These are phyloP conservation scores for Mortierella hygrophila DNA, from an alignment of 192 early-diverging fungal species.

Conservation along the genomic window DNA sequence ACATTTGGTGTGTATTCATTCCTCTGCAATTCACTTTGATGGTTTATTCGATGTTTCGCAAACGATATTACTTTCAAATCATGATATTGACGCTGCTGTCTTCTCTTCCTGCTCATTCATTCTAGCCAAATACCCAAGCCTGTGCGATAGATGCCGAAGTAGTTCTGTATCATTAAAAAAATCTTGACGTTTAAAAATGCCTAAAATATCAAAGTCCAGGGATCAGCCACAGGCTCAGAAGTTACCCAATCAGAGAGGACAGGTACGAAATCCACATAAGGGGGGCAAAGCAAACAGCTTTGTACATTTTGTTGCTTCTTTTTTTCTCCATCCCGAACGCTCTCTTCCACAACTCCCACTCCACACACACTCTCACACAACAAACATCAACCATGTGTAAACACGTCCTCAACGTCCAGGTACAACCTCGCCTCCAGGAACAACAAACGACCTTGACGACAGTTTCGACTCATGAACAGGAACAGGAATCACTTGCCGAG, in stretches of 20 bases:
- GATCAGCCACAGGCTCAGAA: neutral
- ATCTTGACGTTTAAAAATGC: too few species aligned
- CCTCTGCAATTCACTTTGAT: neutral
- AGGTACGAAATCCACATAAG: neutral
- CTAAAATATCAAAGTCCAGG: neutral
- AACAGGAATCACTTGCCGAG: neutral
- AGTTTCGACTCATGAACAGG: neutral
- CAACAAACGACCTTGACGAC: too few species aligned
- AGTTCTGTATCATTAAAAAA: neutral
- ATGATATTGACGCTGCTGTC: neutral
- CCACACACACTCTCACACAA: neutral
- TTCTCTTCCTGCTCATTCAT: neutral
- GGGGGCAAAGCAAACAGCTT: neutral
- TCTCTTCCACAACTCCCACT: neutral
- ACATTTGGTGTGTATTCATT: conserved; percentile 61
- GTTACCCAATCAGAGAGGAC: neutral
- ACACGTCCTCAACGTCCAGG: conserved; percentile 98
- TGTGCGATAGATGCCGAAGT: conserved; percentile 8
- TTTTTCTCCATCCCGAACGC: neutral
- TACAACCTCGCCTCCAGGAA: conserved; percentile 34
- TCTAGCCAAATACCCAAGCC: conserved; percentile 55
- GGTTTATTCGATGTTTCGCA: neutral
- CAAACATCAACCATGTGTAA: conserved; percentile 81
- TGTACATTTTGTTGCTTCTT: neutral
- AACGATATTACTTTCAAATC: neutral